Evolutionary conservation across 2,329 filamentous ascomycete genomes (phyloP).

Genomic region (Leptographium flavum): DNA sequence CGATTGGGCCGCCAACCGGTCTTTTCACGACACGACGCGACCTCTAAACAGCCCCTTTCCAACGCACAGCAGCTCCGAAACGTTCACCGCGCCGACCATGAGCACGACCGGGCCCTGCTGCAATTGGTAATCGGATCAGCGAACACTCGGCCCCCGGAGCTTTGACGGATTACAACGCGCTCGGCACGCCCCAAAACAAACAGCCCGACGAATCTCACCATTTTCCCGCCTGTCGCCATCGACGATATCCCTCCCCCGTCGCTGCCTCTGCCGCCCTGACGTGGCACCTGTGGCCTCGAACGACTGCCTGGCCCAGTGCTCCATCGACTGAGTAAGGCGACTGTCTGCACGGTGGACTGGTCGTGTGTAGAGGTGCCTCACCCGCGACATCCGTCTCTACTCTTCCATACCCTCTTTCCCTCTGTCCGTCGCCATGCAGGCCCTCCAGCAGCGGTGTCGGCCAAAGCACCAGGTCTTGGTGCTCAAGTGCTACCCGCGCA

Average conservation of each 20-base stretch:
- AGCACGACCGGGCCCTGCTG: background rate
- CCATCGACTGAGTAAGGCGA: background rate
- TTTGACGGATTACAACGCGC: background rate
- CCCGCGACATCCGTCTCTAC: background rate
- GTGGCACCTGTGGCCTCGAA: background rate
- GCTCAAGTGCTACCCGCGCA: conserved; percentile 90
- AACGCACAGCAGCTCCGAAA: background rate
- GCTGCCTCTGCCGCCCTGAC: background rate
- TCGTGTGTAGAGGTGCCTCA: background rate
- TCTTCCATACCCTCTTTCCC: background rate
- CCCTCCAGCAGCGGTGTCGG: conserved; percentile 55
- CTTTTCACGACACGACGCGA: background rate
- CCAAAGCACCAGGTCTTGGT: conserved; percentile 96
- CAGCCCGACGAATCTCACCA: too few relatives aligned
- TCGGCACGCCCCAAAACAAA: background rate
- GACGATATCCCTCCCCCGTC: background rate
- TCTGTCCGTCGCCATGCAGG: conserved; percentile 36
- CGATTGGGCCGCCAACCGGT: background rate
- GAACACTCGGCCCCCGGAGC: background rate
- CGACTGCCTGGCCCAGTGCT: background rate
- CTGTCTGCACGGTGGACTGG: background rate
- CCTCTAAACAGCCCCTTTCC: background rate
- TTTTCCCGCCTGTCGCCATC: too few relatives aligned
- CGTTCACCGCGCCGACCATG: background rate
- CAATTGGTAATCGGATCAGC: background rate